Percentiles rank a stretch among this genome's conserved stretches.
phyloP scores from a whole-genome alignment of 352 stramenopile genomes.

The Globisporangium paddicum region DNA sequence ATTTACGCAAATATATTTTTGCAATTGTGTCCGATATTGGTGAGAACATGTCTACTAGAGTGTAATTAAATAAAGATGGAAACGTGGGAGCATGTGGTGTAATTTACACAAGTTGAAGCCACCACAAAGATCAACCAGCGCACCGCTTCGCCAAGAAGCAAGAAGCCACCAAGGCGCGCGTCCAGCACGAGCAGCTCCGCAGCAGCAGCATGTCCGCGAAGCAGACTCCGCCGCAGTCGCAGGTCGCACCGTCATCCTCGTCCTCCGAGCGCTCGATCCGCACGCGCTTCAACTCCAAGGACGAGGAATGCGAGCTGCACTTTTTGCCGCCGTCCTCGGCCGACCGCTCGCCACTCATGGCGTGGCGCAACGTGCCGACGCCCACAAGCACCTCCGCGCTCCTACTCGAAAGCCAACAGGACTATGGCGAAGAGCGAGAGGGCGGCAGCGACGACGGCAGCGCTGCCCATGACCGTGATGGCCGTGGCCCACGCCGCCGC shows the following conservation, averaged over 20 bases:
- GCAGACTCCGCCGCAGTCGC: background rate
- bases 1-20: background rate
- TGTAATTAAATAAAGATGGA: no score
- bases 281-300: constrained; percentile 58
- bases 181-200: background rate
- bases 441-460: constrained; percentile 16
- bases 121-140: background rate
- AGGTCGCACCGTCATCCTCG: background rate
- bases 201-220: constrained; percentile 3
- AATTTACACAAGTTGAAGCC: constrained; percentile 6
- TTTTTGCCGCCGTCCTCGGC: constrained; percentile 68
- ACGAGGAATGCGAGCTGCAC: constrained; percentile 48
- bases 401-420: constrained; percentile 39
- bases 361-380: constrained; percentile 66
- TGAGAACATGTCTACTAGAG: no score
- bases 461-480: constrained; percentile 16
- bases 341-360: constrained; percentile 69
- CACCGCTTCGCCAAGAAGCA: background rate
- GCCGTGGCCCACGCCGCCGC: constrained; percentile 17
- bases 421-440: constrained; percentile 37
- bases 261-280: constrained; percentile 28
- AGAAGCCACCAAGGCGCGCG: background rate
- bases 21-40: no score
- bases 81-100: background rate
- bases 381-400: constrained; percentile 26